Base-by-base conservation (phyloP, 2,329 filamentous ascomycete species). In the Hypoxylon sp. region DNA sequence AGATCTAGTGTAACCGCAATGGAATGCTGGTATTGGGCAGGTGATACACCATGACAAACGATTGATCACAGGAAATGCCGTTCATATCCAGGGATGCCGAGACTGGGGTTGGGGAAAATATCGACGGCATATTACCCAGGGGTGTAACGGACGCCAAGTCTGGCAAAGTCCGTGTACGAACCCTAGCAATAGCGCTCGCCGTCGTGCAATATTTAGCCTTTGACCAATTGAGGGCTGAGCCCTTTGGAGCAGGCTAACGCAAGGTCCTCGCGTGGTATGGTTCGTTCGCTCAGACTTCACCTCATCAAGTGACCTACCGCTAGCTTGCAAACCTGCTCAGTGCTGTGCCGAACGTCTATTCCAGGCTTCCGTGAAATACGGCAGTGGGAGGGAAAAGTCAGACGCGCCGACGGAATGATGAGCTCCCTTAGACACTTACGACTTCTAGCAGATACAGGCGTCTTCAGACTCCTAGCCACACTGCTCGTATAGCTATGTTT, bases 91-190 rank as follows among this genome's bases (percentile, higher is more conserved):
- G 67, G 64, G 2, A 68, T 69, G 67, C 66, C 67, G 64, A 68
- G 69, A 62, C 60, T 67, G 62, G 68, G 70, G 66, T 71, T 34
- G 56, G 64, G 67, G 70, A 70, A 70, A 69, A 68, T 70, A 68
- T 71, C 67, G 60, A 57, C 56, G 52, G 47, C 64, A 73, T 58
- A 72, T 73, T 72, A 73, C 59, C 71, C 70, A 71, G 53, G 62
- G 65, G 55, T 50, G 63, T 54, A 67, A 46, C 52, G 64, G 50
- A 41, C 53, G 71, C 70, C 71, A 71, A 73, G 71, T 67, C 58
- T 47, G 47, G 55, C 56, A 65, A 49, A 46, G 50, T 69, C 62
- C 64, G 59, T 62, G 34, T 48, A 67, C 65, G 55, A 41, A 64
- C 62, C 67, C 66, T 54, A 39, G 49, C 26, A 52, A 59, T 61